A percentile compares a stretch with the other conserved stretches of the same genome.
These are phyloP conservation scores for Berberis thunbergii DNA, from an alignment of 164 flowering plant genomes.

Conservation along the genomic window DNA sequence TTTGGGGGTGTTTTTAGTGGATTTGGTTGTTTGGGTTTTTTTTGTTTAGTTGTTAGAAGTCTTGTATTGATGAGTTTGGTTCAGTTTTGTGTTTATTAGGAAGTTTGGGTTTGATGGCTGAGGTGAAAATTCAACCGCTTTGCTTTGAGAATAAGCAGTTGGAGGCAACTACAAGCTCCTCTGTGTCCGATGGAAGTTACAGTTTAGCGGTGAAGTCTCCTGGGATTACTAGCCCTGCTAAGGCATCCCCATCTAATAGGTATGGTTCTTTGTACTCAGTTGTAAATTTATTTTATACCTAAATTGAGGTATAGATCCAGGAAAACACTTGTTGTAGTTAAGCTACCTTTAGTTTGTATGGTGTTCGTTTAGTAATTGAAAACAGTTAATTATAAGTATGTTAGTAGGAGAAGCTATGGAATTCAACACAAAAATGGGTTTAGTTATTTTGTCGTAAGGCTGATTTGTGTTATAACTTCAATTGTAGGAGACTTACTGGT, in stretches of 20 bases:
- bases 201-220: conserved; percentile 52
- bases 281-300: background rate
- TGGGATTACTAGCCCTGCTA: conserved; percentile 38
- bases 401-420: no score
- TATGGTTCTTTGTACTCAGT: conserved; percentile 13
- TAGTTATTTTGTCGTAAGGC: background rate
- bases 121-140: conserved; percentile 32
- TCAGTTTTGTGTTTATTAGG: conserved; percentile 15
- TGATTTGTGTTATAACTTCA: background rate
- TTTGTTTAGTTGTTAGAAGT: background rate
- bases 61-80: conserved; percentile 13
- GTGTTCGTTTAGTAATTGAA: no score
- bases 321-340: no score
- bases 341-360: background rate
- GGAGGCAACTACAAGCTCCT: conserved; percentile 64
- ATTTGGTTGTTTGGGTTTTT: conserved; percentile 1
- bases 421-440: no score
- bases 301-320: background rate
- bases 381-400: no score
- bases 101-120: conserved; percentile 30
- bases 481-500: conserved; percentile 76
- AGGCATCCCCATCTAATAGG: conserved; percentile 63
- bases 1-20: conserved; percentile 1
- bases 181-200: conserved; percentile 62
- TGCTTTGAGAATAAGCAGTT: conserved; percentile 76